Conservation (phyloP, 2,329 filamentous ascomycete genomes). For the Alternaria sp. region DNA sequence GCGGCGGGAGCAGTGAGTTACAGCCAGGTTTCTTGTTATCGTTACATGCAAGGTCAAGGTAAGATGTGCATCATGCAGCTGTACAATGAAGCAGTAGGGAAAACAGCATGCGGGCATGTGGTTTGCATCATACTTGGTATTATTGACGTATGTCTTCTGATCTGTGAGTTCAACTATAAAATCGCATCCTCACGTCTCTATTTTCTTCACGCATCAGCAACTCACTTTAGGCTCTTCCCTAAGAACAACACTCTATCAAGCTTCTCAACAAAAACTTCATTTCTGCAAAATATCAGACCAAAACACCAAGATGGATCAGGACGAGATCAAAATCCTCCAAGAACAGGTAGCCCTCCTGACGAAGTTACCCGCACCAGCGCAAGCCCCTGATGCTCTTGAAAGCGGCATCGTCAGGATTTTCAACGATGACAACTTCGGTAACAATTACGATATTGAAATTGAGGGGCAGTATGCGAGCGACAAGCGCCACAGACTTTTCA, state of each 20-base stretch:
- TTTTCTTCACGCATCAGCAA: too few species aligned
- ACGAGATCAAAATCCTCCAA: background rate
- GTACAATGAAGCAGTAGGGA: too few species aligned
- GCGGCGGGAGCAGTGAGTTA: too few species aligned
- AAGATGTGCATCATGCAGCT: too few species aligned
- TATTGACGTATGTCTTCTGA: too few species aligned
- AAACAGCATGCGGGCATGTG: too few species aligned
- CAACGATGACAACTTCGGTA: background rate
- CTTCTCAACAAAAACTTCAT: background rate
- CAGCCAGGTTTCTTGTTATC: too few species aligned
- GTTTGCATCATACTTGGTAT: rapidly evolving
- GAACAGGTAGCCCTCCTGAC: background rate
- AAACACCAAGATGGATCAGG: background rate
- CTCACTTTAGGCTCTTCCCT: too few species aligned
- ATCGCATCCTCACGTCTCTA: too few species aligned
- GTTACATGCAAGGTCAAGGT: too few species aligned
- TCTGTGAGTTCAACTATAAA: too few species aligned
- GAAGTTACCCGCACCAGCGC: background rate
- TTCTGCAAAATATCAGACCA: background rate
- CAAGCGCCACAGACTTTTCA: background rate
- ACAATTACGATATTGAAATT: background rate
- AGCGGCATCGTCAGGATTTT: background rate
- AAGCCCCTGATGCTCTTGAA: background rate
- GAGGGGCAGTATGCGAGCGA: background rate
- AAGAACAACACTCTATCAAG: too few species aligned